These are phyloP conservation scores for Ogataea populi-albae DNA, from an alignment of 805 yeast species.

Conservation along the genomic window DNA sequence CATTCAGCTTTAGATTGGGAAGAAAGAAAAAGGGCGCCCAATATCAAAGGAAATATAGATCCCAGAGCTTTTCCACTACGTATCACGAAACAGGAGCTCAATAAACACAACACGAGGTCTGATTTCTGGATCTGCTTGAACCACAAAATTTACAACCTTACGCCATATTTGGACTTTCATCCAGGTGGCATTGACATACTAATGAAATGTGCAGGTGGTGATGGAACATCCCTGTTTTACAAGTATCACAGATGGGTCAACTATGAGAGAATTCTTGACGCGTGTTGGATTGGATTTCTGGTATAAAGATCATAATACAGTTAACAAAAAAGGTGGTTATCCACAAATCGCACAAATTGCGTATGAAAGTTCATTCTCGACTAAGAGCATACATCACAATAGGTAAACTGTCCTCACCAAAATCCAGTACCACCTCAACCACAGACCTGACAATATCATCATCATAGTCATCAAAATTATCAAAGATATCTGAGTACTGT, in stretches of 20 bases:
- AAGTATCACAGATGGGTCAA: constrained; percentile 75
- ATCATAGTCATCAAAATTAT: constrained; percentile 16
- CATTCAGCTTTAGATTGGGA: constrained; percentile 92
- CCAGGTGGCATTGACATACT: constrained; percentile 90
- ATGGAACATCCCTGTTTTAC: constrained; percentile 74
- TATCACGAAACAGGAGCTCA: constrained; percentile 56
- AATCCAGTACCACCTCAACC: constrained; percentile 27
- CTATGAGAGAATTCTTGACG: constrained; percentile 73
- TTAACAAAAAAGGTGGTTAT: not conserved
- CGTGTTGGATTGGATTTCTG: constrained; percentile 69
- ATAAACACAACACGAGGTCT: constrained; percentile 50
- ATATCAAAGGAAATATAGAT: constrained; percentile 48
- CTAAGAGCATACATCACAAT: constrained; percentile 20
- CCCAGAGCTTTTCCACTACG: constrained; percentile 50
- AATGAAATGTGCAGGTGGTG: constrained; percentile 76
- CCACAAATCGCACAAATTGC: constrained; percentile 3
- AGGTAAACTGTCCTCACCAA: constrained; percentile 22
- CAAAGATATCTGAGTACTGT: constrained; percentile 23
- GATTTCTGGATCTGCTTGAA: constrained; percentile 87
- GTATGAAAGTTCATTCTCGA: constrained; percentile 2
- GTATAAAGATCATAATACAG: constrained; percentile 12
- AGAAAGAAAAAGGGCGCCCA: constrained; percentile 43
- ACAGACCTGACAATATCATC: constrained; percentile 19
- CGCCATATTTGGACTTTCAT: constrained; percentile 79
- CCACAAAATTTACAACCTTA: constrained; percentile 82